Conservation (phyloP, 2,329 filamentous ascomycete genomes). For the Arthrobotrys entomopaga region DNA sequence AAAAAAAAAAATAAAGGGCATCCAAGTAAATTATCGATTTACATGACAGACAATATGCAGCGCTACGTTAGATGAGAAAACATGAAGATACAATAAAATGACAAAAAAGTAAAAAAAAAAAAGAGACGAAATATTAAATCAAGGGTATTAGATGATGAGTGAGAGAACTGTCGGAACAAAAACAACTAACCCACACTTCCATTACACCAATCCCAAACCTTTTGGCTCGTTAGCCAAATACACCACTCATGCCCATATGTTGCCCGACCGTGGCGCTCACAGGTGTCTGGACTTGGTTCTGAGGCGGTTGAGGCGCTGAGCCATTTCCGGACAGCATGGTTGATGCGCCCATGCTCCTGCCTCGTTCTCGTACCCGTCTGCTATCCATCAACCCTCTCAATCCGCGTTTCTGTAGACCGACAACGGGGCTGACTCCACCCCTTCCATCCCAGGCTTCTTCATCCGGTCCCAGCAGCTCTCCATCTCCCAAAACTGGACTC, state of each 20-base stretch:
- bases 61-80: conserved; percentile 31
- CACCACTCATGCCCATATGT: conserved; percentile 27
- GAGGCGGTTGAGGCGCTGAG: neutral
- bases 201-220: neutral
- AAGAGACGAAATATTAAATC: conserved; percentile 12
- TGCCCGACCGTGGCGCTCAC: conserved; percentile 45
- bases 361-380: conserved; percentile 80
- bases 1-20: conserved; percentile 4
- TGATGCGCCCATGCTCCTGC: conserved; percentile 61
- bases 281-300: conserved; percentile 16
- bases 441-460: conserved; percentile 77
- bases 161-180: neutral
- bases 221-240: conserved; percentile 36
- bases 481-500: conserved; percentile 62
- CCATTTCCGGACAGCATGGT: conserved; percentile 27
- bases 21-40: conserved; percentile 43
- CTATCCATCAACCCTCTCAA: conserved; percentile 95
- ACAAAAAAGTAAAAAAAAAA: conserved; percentile 17
- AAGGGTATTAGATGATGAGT: conserved; percentile 39
- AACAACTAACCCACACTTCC: conserved; percentile 7
- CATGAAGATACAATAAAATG: conserved; percentile 18
- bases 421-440: conserved; percentile 84
- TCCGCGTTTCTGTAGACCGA: conserved; percentile 93
- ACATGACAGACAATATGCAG: conserved; percentile 48
- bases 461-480: conserved; percentile 62